Evolutionary conservation across 2,329 filamentous ascomycete genomes (phyloP).

Genomic region (Penicillium sp.): DNA sequence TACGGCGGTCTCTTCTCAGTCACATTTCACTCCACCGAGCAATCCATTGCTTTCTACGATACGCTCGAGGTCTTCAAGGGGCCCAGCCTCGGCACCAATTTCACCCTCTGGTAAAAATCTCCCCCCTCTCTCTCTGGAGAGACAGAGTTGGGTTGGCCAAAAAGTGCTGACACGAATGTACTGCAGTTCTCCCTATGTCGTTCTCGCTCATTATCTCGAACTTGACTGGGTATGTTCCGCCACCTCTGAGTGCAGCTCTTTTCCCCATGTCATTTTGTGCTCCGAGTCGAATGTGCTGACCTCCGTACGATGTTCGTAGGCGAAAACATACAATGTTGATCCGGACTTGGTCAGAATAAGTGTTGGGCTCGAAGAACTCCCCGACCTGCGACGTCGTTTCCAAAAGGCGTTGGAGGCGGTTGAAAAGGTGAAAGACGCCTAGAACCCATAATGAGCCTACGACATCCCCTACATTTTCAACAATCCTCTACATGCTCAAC

Average conservation of each 20-base stretch:
- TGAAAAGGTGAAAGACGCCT: constrained; percentile 11
- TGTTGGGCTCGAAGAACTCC: constrained; percentile 77
- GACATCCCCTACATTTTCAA: not conserved
- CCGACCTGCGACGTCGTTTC: constrained; percentile 60
- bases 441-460: not conserved
- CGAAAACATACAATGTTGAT: constrained; percentile 72
- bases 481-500: not conserved
- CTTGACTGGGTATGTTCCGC: constrained; percentile 65
- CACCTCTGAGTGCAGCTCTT: too few species aligned
- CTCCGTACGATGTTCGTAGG: constrained; percentile 37
- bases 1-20: constrained; percentile 88
- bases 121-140: not conserved
- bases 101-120: constrained; percentile 61
- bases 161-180: not conserved
- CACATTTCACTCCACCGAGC: constrained; percentile 63
- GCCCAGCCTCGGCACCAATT: constrained; percentile 92
- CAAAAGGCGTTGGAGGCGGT: constrained; percentile 61
- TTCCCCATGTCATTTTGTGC: constrained; percentile 8
- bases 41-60: constrained; percentile 80
- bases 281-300: constrained; percentile 7
- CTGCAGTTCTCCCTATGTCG: constrained; percentile 73
- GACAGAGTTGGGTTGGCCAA: not conserved
- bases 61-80: constrained; percentile 82
- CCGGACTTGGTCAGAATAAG: constrained; percentile 76
- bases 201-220: constrained; percentile 87